Evolutionary conservation across 805 yeast species (phyloP).

Genomic region (Ascoidea asiatica): DNA sequence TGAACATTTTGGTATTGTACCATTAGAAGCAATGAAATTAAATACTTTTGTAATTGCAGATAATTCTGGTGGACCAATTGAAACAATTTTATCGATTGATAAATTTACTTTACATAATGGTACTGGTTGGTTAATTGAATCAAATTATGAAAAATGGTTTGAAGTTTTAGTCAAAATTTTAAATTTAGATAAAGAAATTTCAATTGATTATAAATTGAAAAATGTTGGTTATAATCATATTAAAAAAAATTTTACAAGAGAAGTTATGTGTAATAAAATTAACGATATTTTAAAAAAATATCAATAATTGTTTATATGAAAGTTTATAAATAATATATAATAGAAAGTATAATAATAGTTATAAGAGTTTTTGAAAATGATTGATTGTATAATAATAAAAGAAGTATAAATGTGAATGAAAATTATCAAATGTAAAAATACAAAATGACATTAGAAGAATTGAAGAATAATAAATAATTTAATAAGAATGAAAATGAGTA

Average conservation of each 20-base stretch:
- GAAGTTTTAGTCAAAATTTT: slow-evolving; percentile 29
- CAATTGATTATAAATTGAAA: slow-evolving; percentile 9
- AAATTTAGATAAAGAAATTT: slow-evolving; percentile 9
- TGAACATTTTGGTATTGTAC: slow-evolving; percentile 97
- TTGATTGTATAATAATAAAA: background rate
- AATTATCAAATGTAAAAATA: background rate
- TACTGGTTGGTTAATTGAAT: slow-evolving; percentile 51
- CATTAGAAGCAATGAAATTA: slow-evolving; percentile 83
- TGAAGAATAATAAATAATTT: too few species aligned
- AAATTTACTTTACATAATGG: slow-evolving; percentile 18
- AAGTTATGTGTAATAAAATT: slow-evolving; percentile 24
- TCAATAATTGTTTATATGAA: background rate
- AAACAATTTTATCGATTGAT: slow-evolving; percentile 33
- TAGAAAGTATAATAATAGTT: background rate
- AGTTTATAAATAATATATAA: slow-evolving; percentile 5
- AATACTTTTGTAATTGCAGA: slow-evolving; percentile 79
- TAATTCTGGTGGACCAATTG: slow-evolving; percentile 87
- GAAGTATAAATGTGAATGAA: background rate
- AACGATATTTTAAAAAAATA: slow-evolving; percentile 20
- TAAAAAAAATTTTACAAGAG: slow-evolving; percentile 20
- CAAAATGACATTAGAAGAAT: too few species aligned
- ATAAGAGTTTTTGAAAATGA: background rate
- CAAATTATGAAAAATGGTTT: slow-evolving; percentile 41
- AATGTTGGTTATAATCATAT: slow-evolving; percentile 20
- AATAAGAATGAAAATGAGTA: too few species aligned